Evolutionary conservation across 805 yeast species (phyloP), one percentile per base, ranked within the genome.

Genomic region (Candida coleopterorum): DNA sequence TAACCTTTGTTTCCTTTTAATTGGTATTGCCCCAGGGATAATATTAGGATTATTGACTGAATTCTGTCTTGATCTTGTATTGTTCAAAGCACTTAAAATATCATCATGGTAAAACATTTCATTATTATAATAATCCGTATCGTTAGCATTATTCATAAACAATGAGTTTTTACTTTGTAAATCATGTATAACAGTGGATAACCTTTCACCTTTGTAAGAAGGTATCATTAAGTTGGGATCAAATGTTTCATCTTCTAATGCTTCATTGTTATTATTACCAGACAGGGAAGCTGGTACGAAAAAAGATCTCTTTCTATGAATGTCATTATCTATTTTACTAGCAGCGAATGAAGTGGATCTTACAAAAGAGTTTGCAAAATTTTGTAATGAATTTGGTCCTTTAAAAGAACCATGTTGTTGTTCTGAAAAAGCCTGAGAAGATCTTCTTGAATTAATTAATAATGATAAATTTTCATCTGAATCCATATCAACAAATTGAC

Each of bases 281-380:
- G 34, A 35, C n/a, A n/a, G n/a, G n/a, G n/a, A n/a, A 12, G 38
- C 28, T 9, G 39, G 29, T 12, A 42, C 32, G 53, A 85, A 81
- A 44, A 73, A 85, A 0, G 88, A 79, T 46, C 94, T 62, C 21
- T 72, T 62, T 6, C 77, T 74, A 48, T 70, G 75, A 46, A 83
- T 77, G 24, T 72, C 67, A 18, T 72, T 70, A 46, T 74, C 80
- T 20, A 73, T 48, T 35, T 62, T 61, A 18, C 56, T 53, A 9
- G 77, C 73, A 33, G 73, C 68, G 54, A 71, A 74, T 3, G 87
- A 76, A 54, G 85, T 90, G 2, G 95, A 93, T 53, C 96, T 72
- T 26, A 78, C 74, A 51, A 72, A 77, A 0, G 95, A 85, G 10
- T 85, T 76, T 2, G 94, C 94, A 60, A 86, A 86, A 38, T 84